Base-by-base conservation (phyloP, 306 rosid genomes). In the Trifolium dubium region DNA sequence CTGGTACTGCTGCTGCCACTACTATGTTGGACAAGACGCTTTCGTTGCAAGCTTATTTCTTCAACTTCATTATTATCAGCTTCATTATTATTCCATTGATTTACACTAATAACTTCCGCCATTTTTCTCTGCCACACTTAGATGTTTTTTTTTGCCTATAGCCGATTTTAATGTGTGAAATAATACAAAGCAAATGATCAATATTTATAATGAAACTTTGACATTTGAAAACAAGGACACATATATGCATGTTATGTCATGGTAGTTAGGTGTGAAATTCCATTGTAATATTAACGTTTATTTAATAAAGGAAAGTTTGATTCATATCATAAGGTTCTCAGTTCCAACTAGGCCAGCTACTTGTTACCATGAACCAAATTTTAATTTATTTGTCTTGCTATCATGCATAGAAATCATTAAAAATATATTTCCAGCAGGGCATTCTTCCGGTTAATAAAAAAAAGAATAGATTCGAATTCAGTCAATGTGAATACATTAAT, bases 81-180 rank as follows among this genome's bases (percentile, higher is more conserved):
- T n/a, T 80, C 84, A 49, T 78, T 68, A 49, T 75, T 68, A 43
- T 78, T 64, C 81, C 81, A 72, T 40, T 54, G 68, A 41, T 54
- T 30, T 53, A 10, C 17, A 56, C 28, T 56, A 12, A 4, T 12
- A 31, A 15, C 81, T 8, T 71, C 81, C 23, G 23, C 23, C 81
- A 81, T 81, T 64, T 29, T 64, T 19, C 62, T 31, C 5, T 30
- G 0, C 44, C 65, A 55, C 81, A 34, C 32, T 23, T 23, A 23
- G 23, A 23, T 23, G 23, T 23, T 23, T 23, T 23, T 23, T 0
- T 23, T 23, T 23, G 0, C 23, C 23, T 23, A 23, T 23, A 8
- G 32, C 65, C 7, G 2, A 4, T 12, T 58, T 43, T 10, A 3
- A 10, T 29, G 44, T 70, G 60, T 2, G 40, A 29, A 10, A 30